Percentiles rank a stretch among this genome's conserved stretches.
phyloP scores from a whole-genome alignment of 495 filamentous ascomycete genomes.

The Penicillium mononematosum region DNA sequence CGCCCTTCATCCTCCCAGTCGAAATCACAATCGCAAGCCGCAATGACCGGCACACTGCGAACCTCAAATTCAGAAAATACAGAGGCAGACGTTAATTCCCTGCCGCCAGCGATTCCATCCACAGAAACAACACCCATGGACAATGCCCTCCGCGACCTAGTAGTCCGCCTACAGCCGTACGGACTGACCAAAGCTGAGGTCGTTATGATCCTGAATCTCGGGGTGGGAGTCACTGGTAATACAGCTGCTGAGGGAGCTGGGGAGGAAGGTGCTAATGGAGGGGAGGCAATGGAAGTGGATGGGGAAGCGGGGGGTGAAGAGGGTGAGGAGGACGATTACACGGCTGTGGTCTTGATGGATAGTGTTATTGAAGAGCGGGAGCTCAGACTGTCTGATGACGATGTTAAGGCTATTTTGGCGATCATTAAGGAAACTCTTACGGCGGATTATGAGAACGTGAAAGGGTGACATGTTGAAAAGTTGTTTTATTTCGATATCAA shows the following conservation, averaged over 20 bases:
- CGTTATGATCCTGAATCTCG: constrained; percentile 63
- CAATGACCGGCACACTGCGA: constrained; percentile 26
- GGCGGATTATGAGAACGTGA: constrained; percentile 19
- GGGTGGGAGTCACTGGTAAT: constrained; percentile 31
- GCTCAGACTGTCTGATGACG: constrained; percentile 37
- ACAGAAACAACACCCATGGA: constrained; percentile 37
- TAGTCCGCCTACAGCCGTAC: constrained; percentile 44
- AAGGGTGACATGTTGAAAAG: constrained; percentile 1
- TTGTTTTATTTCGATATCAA: not conserved
- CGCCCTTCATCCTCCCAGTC: constrained; percentile 23
- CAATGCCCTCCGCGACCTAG: constrained; percentile 38
- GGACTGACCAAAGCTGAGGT: constrained; percentile 62
- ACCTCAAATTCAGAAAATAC: constrained; percentile 16
- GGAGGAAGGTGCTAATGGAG: constrained; percentile 21
- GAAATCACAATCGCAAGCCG: constrained; percentile 29
- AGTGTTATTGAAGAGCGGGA: constrained; percentile 48
- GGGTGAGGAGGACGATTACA: constrained; percentile 35
- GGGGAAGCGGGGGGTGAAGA: constrained; percentile 22
- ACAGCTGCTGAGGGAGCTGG: constrained; percentile 10
- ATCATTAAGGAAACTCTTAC: constrained; percentile 40
- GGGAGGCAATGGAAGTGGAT: constrained; percentile 27
- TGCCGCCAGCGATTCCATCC: constrained; percentile 2
- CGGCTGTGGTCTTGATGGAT: constrained; percentile 41
- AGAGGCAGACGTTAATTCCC: constrained; percentile 14
- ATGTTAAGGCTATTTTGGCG: constrained; percentile 34